These are phyloP conservation scores for Pseudoperonospora humuli DNA, from an alignment of 352 stramenopile genomes.

Conservation along the genomic window DNA sequence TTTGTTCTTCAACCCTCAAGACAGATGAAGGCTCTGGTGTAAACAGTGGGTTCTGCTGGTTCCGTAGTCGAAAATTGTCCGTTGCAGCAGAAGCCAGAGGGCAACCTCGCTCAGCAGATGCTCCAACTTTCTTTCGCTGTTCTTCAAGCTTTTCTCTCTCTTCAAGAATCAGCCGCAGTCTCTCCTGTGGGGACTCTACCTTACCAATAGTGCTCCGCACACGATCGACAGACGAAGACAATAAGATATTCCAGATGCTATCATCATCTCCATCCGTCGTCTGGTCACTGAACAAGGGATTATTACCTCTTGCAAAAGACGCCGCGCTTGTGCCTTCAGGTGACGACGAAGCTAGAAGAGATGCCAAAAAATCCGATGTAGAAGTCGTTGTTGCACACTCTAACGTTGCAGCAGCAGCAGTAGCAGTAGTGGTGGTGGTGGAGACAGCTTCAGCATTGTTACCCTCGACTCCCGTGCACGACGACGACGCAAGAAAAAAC, in stretches of 20 bases:
- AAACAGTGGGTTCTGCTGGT: slow-evolving; percentile 23
- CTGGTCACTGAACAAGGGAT: slow-evolving; percentile 51
- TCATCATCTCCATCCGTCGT: slow-evolving; percentile 40
- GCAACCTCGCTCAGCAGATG: slow-evolving; percentile 4
- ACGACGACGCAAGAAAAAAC: slow-evolving; percentile 56
- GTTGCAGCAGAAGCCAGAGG: background rate
- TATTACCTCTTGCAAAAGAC: slow-evolving; percentile 14
- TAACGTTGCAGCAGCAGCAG: background rate
- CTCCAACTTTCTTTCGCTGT: slow-evolving; percentile 41
- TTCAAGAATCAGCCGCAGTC: slow-evolving; percentile 47
- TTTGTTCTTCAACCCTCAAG: background rate
- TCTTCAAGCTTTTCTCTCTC: slow-evolving; percentile 57
- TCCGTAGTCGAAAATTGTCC: slow-evolving; percentile 4
- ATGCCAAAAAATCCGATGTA: slow-evolving; percentile 37
- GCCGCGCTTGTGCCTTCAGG: slow-evolving; percentile 15
- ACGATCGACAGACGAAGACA: slow-evolving; percentile 62
- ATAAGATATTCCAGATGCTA: slow-evolving; percentile 63
- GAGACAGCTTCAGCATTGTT: background rate
- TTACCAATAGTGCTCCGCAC: slow-evolving; percentile 43
- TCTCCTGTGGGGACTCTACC: slow-evolving; percentile 39
- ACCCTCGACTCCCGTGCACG: slow-evolving; percentile 28
- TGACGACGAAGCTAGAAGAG: slow-evolving; percentile 46
- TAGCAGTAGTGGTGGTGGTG: background rate
- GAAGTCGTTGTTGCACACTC: slow-evolving; percentile 13
- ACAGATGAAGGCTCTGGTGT: slow-evolving; percentile 3